phyloP scores from a whole-genome alignment of 192 early-diverging fungal species.

The Funneliformis geosporum region DNA sequence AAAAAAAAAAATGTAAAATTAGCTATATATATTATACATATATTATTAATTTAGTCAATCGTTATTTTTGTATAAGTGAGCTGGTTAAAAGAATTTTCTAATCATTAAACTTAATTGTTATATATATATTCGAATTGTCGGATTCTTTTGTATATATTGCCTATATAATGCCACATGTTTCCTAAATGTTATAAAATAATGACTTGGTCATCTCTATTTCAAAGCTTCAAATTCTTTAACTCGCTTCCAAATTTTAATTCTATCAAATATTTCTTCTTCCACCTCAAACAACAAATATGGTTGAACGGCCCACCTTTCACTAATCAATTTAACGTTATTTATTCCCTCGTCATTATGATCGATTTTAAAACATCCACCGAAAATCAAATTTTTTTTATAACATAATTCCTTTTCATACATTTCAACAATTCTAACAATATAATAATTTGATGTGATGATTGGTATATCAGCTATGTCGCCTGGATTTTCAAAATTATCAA shows the following conservation, averaged over 20 bases:
- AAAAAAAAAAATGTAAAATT: not conserved
- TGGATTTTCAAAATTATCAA: not conserved
- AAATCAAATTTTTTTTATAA: slow-evolving; percentile 25
- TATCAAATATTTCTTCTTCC: slow-evolving; percentile 21
- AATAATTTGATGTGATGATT: slow-evolving; percentile 9
- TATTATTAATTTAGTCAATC: not conserved
- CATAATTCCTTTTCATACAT: slow-evolving; percentile 29
- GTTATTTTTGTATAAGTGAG: not conserved
- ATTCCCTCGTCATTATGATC: slow-evolving; percentile 15
- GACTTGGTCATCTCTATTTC: not conserved
- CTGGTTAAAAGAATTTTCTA: not conserved
- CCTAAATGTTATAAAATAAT: too few relatives aligned
- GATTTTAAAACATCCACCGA: slow-evolving; percentile 16
- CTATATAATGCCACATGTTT: too few relatives aligned
- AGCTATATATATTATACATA: not conserved
- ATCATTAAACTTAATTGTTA: too few relatives aligned
- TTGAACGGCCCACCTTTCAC: slow-evolving; percentile 6
- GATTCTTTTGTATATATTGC: too few relatives aligned
- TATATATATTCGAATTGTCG: too few relatives aligned
- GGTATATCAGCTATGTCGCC: slow-evolving; percentile 13
- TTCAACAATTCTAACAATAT: slow-evolving; percentile 1
- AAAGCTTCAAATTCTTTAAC: slow-evolving; percentile 12
- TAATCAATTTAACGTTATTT: not conserved
- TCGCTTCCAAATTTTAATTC: slow-evolving; percentile 17
- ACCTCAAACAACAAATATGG: slow-evolving; percentile 3